Conservation (phyloP, 1,284 basidiomycete species). For the Ustilago curta region DNA sequence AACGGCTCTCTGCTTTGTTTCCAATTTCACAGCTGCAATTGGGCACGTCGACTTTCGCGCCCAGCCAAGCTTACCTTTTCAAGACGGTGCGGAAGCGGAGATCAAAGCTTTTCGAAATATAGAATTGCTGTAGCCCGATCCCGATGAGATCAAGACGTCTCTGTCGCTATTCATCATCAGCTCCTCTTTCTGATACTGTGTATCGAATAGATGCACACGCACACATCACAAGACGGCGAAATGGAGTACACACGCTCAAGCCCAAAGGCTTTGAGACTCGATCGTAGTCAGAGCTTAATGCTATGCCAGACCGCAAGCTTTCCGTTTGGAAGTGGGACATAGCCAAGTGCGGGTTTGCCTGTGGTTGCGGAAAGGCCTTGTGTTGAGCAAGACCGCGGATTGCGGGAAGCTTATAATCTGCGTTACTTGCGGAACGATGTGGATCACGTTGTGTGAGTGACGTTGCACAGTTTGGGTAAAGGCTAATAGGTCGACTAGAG, state of each 20-base stretch:
- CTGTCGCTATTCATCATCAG: slow-evolving; percentile 4
- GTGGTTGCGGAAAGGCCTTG: background rate
- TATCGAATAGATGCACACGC: too few species aligned
- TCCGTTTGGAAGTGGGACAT: background rate
- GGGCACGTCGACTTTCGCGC: too few species aligned
- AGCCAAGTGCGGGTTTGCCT: slow-evolving; percentile 4
- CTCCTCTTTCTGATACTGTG: background rate
- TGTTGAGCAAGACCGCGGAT: background rate
- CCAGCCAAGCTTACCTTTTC: too few species aligned
- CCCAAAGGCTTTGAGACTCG: background rate
- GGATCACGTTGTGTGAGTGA: background rate
- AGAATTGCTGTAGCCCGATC: too few species aligned
- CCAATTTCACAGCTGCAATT: too few species aligned
- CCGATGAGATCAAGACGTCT: background rate
- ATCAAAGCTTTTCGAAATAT: background rate
- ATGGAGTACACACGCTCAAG: background rate
- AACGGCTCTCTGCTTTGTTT: too few species aligned
- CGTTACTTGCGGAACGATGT: too few species aligned
- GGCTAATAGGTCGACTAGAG: background rate
- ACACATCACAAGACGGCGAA: background rate
- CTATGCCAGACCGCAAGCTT: background rate
- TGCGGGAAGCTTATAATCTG: background rate
- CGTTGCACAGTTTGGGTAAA: background rate
- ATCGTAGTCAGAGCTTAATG: background rate
- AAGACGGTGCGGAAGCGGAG: too few species aligned